A percentile compares a stretch with the other conserved stretches of the same genome.
phyloP scores from a whole-genome alignment of 169 alveolate genomes.

The Eimeria maxima region DNA sequence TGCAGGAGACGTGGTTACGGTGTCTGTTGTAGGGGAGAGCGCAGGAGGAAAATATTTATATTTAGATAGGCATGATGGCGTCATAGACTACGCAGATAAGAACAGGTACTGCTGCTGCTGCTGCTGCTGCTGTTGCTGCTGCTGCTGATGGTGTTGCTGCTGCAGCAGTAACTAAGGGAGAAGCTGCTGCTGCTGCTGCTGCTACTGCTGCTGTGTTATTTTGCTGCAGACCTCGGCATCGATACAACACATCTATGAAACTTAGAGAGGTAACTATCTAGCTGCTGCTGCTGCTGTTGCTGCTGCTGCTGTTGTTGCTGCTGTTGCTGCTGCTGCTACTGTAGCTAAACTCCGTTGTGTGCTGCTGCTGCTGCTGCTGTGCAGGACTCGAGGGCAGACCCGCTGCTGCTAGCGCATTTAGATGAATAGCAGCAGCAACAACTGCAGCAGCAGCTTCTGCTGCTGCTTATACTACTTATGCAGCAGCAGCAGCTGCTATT shows the following conservation, averaged over 20 bases:
- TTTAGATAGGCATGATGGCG: slow-evolving; percentile 12
- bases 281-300: no score
- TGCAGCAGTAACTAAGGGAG: not conserved
- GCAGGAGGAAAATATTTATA: not conserved
- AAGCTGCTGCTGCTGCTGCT: no score
- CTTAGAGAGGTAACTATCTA: slow-evolving; percentile 4
- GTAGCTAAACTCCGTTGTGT: no score
- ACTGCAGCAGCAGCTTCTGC: no score
- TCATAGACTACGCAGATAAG: not conserved
- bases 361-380: slow-evolving; percentile 5
- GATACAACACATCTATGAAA: not conserved
- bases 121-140: slow-evolving; percentile 63
- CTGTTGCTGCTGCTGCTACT: slow-evolving; percentile 11
- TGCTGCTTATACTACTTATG: no score
- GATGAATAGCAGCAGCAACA: slow-evolving; percentile 2
- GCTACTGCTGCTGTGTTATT: not conserved
- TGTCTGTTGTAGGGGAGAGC: slow-evolving; percentile 3
- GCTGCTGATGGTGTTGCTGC: slow-evolving; percentile 17
- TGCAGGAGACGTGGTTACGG: not conserved
- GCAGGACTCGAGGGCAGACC: slow-evolving; percentile 39
- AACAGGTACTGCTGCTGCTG: slow-evolving; percentile 66
- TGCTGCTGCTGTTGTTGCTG: not conserved
- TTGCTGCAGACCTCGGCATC: not conserved
- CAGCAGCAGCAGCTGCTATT: no score
- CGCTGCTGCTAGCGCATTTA: slow-evolving; percentile 28